Base-by-base conservation (phyloP, 1,284 basidiomycete genomes). In the Moesziomyces sp. region DNA sequence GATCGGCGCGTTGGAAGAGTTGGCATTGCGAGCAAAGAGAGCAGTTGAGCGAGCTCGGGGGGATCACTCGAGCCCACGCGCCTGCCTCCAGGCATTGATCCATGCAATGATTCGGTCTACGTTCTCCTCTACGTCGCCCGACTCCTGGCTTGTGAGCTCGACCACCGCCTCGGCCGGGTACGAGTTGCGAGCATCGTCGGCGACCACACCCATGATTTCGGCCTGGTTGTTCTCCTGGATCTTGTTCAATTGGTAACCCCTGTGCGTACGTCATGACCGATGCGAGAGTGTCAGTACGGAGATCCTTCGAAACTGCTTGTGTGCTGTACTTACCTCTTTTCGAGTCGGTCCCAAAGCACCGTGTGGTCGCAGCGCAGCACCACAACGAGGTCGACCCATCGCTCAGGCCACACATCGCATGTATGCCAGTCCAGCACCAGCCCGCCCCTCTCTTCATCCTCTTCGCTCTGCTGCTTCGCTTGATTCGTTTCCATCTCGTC, bases 191-290 rank as follows among this genome's bases (percentile, higher is more conserved):
- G 96, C 95, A 84, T 99, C 96, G 46, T 93, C 91, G 10, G 92
- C 86, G 24, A 97, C 91, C 38, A 94, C 90, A 80, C 93, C 89
- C 95, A 99, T 97, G 83, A 99, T 99, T 86, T 99, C 96, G 10
- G 95, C 94, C 78, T 95, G 91, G 85, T 99, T 96, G 85, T 99
- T 99, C 85, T 99, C 97, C 83, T 95, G 92, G 11, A 99, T 93
- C 86, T 99, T 99, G 83, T 93, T 92, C 48, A 94, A 85, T 0
- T 92, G 86, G 83, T 99, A 99, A 13, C 89, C 89, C 74, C 96
- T 97, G 61, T 24, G 16, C 16, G 4, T 14, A 2, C 0, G 24
- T 28, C 13, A 18, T 13, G 13, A 33, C 10, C 10, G 18, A 46
- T 6, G 3, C 38, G 42, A 23, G 16, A 19, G 23, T 35, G 38